Evolutionary conservation across 441 rosid genomes (phyloP), one percentile per base, ranked within the genome.

Genomic region (Euphorbia schlechtendalii): DNA sequence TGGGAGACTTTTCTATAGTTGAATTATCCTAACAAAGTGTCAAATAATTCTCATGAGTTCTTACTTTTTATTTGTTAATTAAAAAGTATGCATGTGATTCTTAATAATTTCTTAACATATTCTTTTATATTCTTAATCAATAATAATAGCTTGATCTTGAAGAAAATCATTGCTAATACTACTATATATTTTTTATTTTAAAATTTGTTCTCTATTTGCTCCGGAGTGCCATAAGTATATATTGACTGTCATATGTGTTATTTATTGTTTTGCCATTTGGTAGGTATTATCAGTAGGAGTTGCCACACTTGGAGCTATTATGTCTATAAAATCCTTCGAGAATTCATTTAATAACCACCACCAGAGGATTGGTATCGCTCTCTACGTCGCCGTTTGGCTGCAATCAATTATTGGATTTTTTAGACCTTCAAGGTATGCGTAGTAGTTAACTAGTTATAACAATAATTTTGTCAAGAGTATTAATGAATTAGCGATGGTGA

Each of bases 301-400:
- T 36, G 92, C 91, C 45, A 86, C 97, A 54, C 60, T 78, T 52
- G 98, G 92, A 75, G 98, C 95, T 17, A 74, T 90, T 53, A 73
- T 84, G 80, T 90, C 98, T 27, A 59, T 90, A 27, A 85, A 69
- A 69, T 83, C 80, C 69, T 82, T 93, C 56, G 94, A 86, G 67
- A 93, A 93, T 69, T 70, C 95, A 54, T 93, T 93, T 77, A 72
- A 83, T 71, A 93, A 90, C 78, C 72, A 67, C 72, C 96, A 93
- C 70, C 94, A 90, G 73, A 83, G 86, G 66, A 74, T 90, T 65
- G 98, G 98, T 41, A 70, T 90, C 32, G 87, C 82, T 36, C 81
- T 93, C 53, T 90, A 88, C 68, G 89, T 69, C 53, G 86, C 86
- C 71, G 80, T 88, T 64, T 93, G 89, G 92, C 68, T 86, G 64